Evolutionary conservation across 176 grass and related monocot genomes (phyloP), one percentile per base, ranked within the genome.

Genomic region (Oryza meyeriana): DNA sequence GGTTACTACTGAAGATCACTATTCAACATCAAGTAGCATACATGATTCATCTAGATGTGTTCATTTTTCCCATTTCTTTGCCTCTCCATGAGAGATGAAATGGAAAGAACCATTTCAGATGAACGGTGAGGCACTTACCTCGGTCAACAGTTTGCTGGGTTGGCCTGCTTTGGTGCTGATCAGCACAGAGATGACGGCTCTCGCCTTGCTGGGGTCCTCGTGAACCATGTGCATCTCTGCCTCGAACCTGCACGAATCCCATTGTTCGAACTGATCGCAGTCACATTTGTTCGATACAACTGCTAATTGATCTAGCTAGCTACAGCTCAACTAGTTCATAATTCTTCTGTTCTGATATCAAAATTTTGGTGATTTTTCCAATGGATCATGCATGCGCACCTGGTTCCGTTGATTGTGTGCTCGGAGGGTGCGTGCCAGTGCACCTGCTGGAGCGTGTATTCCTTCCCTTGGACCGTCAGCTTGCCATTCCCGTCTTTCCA

Each of bases 341-440:
- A 32, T 65, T 32, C 1, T 32, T 6, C 12, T 64, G 12, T 30
- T 31, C 5, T 64, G 29, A 31, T 34, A 35, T 58, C 20, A 24
- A 33, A 16, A 9, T 36, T 58, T 59, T 18, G 41, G 11, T 4
- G 45, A 36, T 25, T 20, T 32, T 36, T 35, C n/a, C 25, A 1
- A 58, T 61, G 42, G 42, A 64, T 33, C 3, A 34, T 63, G 42
- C 25, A 52, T 26, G 45, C 61, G 31, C 22, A 97, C 94, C 76
- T 83, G 74, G 41, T 79, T 71, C 89, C 89, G 52, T 97, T 92
- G 72, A 94, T 55, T 18, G 85, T 89, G 78, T 97, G 94, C 72
- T 97, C 94, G 0, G 92, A 90, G 64, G 94, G 94, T 10, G 81
- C 36, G 34, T 97, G 94, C 89, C 85, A 94, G 82, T 97, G 92